Conservation (phyloP, 2,329 filamentous ascomycete species). For the Pezicula rhizophila region DNA sequence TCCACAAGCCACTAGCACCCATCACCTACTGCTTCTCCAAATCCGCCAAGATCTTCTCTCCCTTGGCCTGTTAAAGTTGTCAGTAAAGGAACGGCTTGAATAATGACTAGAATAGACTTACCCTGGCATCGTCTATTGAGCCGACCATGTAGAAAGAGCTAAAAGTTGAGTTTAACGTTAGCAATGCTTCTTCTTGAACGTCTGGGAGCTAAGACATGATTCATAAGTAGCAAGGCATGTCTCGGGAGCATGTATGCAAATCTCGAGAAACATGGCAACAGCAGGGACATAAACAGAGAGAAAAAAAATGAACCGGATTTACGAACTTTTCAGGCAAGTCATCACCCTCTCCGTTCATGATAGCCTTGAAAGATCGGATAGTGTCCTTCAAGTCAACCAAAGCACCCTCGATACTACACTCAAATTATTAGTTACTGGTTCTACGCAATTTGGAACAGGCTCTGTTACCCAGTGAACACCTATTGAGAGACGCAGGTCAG, state of each 20-base stretch:
- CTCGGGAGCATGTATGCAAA: no score
- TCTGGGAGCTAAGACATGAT: no score
- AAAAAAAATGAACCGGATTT: constrained; percentile 17
- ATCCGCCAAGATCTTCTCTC: constrained; percentile 99
- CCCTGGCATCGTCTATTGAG: not conserved
- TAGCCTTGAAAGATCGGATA: constrained; percentile 94
- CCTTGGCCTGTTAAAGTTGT: constrained; percentile 64
- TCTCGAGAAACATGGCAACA: no score
- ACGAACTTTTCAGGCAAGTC: constrained; percentile 56
- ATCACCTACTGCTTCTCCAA: constrained; percentile 34
- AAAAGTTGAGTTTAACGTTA: constrained; percentile 17
- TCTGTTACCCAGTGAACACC: no score
- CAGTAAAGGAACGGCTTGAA: constrained; percentile 80
- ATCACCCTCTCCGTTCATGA: constrained; percentile 78
- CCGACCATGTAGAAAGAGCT: constrained; percentile 37
- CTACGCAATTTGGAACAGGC: no score
- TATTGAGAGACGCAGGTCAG: no score
- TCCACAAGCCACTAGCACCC: not conserved
- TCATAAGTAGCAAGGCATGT: no score
- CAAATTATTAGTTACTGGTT: no score
- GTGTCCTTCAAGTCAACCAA: constrained; percentile 99
- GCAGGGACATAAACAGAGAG: not conserved
- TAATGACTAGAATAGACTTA: constrained; percentile 52
- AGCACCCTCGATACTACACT: constrained; percentile 59
- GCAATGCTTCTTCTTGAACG: constrained; percentile 3